phyloP scores from a whole-genome alignment of 345 rosid species.

The Arabidopsis thaliana region TAIR10.1 NC_003074.8:17626001-17626500 shows the following conservation, averaged over 20 bases:
- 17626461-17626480: conserved; percentile 60
- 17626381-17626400: not conserved
- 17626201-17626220: conserved; percentile 84
- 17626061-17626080: conserved; percentile 80
- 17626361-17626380: conserved; percentile 51
- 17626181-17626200: conserved; percentile 53
- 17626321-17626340: conserved; percentile 74
- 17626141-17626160: not conserved
- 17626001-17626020: conserved; percentile 88
- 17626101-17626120: conserved; percentile 19
- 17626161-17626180: conserved; percentile 51
- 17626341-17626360: conserved; percentile 76
- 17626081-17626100: conserved; percentile 58
- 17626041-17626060: conserved; percentile 42
- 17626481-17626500: conserved; percentile 83
- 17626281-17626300: conserved; percentile 54
- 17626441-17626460: conserved; percentile 4
- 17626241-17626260: conserved; percentile 66
- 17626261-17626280: conserved; percentile 85
- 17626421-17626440: not conserved
- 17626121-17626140: conserved; percentile 3
- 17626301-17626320: conserved; percentile 79
- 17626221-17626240: conserved; percentile 59
- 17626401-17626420: conserved; percentile 2
- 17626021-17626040: conserved; percentile 42